Conservation (phyloP, 73 alveolate genomes). For the Paraurostyla sp. region DNA sequence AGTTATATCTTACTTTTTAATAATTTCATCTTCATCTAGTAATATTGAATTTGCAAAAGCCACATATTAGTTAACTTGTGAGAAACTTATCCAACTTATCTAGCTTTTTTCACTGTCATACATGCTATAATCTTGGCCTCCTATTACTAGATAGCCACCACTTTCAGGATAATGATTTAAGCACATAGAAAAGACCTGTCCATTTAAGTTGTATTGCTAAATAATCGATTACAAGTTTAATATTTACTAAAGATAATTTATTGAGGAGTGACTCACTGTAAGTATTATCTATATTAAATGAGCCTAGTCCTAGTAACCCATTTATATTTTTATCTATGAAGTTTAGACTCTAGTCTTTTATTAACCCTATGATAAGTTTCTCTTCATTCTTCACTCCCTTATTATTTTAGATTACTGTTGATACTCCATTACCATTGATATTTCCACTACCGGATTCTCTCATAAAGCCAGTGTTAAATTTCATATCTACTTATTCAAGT, state of each 20-base stretch:
- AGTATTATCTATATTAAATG: slow-evolving; percentile 10
- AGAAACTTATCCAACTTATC: slow-evolving; percentile 17
- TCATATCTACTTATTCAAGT: not conserved
- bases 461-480: too few relatives aligned
- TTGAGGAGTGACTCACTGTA: slow-evolving; percentile 8
- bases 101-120: not conserved
- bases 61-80: slow-evolving; percentile 6
- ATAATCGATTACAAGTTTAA: not conserved
- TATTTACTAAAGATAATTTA: not conserved
- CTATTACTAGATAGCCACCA: slow-evolving; percentile 14
- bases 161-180: not conserved
- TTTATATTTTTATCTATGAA: not conserved
- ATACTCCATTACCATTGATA: too few relatives aligned
- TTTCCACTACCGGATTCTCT: too few relatives aligned
- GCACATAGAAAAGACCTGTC: slow-evolving; percentile 10
- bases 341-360: not conserved
- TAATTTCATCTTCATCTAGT: not conserved
- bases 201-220: not conserved
- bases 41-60: not conserved
- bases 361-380: not conserved
- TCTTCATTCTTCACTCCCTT: slow-evolving; percentile 44
- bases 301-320: slow-evolving; percentile 31
- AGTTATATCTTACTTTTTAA: not conserved
- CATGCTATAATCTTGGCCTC: not conserved
- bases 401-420: too few relatives aligned